Conservation (phyloP, 768 basidiomycete species). For the Tulasnella sp. region DNA sequence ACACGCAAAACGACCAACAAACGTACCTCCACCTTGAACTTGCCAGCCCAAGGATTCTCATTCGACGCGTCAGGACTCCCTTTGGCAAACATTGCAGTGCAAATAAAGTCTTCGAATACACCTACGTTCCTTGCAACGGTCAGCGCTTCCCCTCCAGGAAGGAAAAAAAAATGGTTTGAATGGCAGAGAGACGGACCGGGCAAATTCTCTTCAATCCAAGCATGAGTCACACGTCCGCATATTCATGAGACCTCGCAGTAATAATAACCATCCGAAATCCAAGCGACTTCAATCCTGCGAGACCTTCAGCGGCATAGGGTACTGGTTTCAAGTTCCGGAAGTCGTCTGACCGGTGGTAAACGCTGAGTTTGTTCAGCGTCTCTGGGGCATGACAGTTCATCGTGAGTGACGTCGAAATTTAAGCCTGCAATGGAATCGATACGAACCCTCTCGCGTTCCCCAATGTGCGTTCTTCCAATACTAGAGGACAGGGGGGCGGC, state of each 20-base stretch:
- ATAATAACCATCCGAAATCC: not conserved
- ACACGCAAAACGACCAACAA: not conserved
- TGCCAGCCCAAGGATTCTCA: slow-evolving; percentile 12
- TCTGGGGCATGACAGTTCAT: not conserved
- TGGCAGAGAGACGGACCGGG: not conserved
- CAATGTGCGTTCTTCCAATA: slow-evolving; percentile 15
- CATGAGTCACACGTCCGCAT: not conserved
- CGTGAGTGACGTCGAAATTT: too few relatives aligned
- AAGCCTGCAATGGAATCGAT: too few relatives aligned
- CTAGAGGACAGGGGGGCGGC: not conserved
- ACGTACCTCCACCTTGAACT: slow-evolving; percentile 9
- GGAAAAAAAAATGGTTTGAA: not conserved
- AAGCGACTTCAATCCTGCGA: not conserved
- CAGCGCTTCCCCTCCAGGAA: not conserved
- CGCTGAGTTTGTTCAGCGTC: not conserved
- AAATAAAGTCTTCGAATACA: slow-evolving; percentile 6
- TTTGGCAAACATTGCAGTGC: not conserved
- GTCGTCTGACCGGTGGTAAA: not conserved
- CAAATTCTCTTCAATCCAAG: not conserved
- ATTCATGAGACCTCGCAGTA: slow-evolving; percentile 9
- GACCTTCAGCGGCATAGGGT: not conserved
- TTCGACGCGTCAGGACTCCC: not conserved
- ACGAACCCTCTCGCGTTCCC: not conserved
- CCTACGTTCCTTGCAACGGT: not conserved
- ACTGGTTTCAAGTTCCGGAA: not conserved